Base-by-base conservation (phyloP, 2,329 filamentous ascomycete genomes). In the Zasmidium cellare region DNA sequence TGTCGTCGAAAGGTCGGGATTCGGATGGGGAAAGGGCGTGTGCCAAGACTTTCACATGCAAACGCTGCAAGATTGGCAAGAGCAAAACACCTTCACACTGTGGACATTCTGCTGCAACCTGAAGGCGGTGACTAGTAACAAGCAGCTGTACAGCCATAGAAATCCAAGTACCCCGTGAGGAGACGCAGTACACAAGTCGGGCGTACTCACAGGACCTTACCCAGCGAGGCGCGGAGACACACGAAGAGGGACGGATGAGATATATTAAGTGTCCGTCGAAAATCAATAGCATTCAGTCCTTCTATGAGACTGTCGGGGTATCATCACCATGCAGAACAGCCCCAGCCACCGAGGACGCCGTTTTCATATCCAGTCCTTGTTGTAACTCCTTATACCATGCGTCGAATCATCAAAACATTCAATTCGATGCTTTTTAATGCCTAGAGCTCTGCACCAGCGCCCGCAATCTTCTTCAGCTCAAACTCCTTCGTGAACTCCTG, bases 401-500 rank as follows among this genome's bases (percentile, higher is more conserved):
- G 56, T 38, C 44, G 22, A 51, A 31, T 3, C 52, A 24, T 47
- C 46, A 22, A 20, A 53, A 22, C 35, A 54, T 9, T 41, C 35
- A n/a, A 6, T 14, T 41, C 35, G 11, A 11, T 11, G 25, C 25
- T 28, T 28, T 11, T 28, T 5, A 6, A 28, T 28, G 14, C 49
- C 59, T 56, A 70, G 12, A 66, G 47, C 46, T 65, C 67, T 20
- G 65, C 65, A 46, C 68, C 66, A 55, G 63, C 67, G 45, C 67
- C 69, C 14, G 77, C 90, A 83, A 96, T 93, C 77, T 92, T 92
- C 69, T 91, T 87, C 67, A 96, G 78, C 76, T 96, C 91, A 77
- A 87, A 94, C 76, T 97, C 93, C 71, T 93, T 92, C 19, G 90
- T 96, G 74, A 97, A 96, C 72, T 96, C 91, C 64, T 90, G 86